Base-by-base conservation (phyloP, 2,329 filamentous ascomycete species). In the Cordyceps militaris region DNA sequence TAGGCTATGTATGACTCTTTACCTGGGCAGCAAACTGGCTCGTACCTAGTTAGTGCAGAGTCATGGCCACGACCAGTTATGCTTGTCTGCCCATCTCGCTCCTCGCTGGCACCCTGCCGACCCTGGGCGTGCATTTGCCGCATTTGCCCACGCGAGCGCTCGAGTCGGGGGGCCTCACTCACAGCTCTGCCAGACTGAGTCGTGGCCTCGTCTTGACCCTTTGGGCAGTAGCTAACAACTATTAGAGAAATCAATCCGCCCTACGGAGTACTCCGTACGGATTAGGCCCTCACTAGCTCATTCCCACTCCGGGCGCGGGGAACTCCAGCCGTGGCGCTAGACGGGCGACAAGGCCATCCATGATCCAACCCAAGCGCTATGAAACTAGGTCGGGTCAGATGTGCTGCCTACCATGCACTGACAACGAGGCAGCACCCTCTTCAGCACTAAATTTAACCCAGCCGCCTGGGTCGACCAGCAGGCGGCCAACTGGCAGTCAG, bases 1-100 rank as follows among this genome's bases (percentile, higher is more conserved):
- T 46, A 30, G 50, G 30, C 51, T 54, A 32, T 56, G 53, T 54
- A 32, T 56, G 53, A 56, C 53, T 48, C 53, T 48, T 54, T 47
- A 28, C 19, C 51, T 30, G 42, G 32, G 19, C 13, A 51, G 21
- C 32, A 36, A 38, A 49, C 47, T 34, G 34, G 30, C 32, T 50
- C 19, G 32, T 24, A 38, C 32, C n/a, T n/a, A n/a, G n/a, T n/a
- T n/a, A n/a, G n/a, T n/a, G 14, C 13, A 36, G 8, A 26, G 19
- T 19, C 23, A 51, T 10, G 32, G 34, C 26, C 34, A 16, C 23
- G 23, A 30, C 44, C 9, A 28, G 21, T 53, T 42, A 46, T 36
- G 40, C 51, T 42, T 19, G n/a, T n/a, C 11, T 47, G 44, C 44
- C 7, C 44, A 10, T 30, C n/a, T 23, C 28, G 32, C 10, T 47